phyloP scores from a whole-genome alignment of 257 asterid genomes.

The Capsicum rhomboideum region DNA sequence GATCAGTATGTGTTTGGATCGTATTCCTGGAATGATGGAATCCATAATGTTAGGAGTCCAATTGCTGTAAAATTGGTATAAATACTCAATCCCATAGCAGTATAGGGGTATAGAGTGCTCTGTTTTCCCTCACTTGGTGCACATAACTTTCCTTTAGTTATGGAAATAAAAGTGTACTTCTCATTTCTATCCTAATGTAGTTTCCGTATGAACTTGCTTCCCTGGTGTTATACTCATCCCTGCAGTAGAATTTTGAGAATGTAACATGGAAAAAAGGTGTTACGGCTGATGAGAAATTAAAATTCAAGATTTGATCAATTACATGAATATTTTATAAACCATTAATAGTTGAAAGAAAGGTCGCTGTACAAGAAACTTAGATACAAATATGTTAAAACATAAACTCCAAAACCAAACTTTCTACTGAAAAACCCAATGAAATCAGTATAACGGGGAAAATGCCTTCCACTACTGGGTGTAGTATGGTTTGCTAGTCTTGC shows the following conservation, averaged over 20 bases:
- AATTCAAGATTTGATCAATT: conserved; percentile 6
- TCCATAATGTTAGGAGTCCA: conserved; percentile 33
- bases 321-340: conserved; percentile 41
- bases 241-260: neutral
- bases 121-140: neutral
- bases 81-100: neutral
- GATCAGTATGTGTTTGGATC: conserved; percentile 28
- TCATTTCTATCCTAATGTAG: neutral
- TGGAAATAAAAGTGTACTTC: neutral
- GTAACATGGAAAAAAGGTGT: neutral
- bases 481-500: neutral
- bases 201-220: neutral
- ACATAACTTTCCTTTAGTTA: neutral
- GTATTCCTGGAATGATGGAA: conserved; percentile 31
- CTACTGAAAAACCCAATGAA: neutral
- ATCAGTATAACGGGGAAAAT: neutral
- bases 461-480: neutral
- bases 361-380: conserved; percentile 44
- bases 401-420: neutral
- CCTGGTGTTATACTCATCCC: neutral
- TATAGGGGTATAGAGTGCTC: neutral
- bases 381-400: neutral
- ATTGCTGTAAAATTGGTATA: conserved; percentile 35
- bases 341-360: conserved; percentile 16
- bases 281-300: neutral